Base-by-base conservation (phyloP, 148 eudicot genomes). In the Arctostaphylos glauca region DNA sequence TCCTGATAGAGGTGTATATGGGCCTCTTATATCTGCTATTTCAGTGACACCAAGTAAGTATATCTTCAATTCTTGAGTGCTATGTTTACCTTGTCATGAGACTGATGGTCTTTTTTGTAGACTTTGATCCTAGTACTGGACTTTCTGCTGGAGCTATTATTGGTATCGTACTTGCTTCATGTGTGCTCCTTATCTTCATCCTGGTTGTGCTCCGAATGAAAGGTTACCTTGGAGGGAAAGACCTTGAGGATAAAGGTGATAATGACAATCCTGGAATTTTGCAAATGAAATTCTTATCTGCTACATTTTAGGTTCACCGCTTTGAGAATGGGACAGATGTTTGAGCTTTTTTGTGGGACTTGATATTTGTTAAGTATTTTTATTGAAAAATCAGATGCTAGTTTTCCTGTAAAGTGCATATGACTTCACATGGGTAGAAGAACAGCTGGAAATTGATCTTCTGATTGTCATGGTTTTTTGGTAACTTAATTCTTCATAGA, bases 1-100 rank as follows among this genome's bases (percentile, higher is more conserved):
- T 87, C 98, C 98, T 50, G 55, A 25, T n/a, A 83, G 93, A 86
- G 90, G 92, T 55, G 91, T 89, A 75, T 92, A 95, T 83, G 98
- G 98, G 59, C 98, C 98, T 80, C 93, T 94, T 77, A 88, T 95
- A 88, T 95, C 98, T 68, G 98, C 93, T 74, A 95, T 95, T 80
- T 72, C 95, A 9, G 91, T 95, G 67, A 95, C 95, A 82, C 98
- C 98, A 23, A 94, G 98, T 95, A 79, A 89, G 91, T 89, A 44
- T 21, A 80, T 47, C 6, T 59, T 66, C 47, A 56, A 6, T 76
- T 78, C 31, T 76, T 18, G 60, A 54, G 6, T 46, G 21, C 54
- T 25, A 5, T 9, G 19, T 64, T 2, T 5, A 3, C 56, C 21
- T 83, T 53, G 31, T 75, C 18, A 25, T 5, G 53, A 83, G 77